These are phyloP conservation scores for Venturia pyrina DNA, from an alignment of 2,329 filamentous ascomycete species.

Conservation along the genomic window DNA sequence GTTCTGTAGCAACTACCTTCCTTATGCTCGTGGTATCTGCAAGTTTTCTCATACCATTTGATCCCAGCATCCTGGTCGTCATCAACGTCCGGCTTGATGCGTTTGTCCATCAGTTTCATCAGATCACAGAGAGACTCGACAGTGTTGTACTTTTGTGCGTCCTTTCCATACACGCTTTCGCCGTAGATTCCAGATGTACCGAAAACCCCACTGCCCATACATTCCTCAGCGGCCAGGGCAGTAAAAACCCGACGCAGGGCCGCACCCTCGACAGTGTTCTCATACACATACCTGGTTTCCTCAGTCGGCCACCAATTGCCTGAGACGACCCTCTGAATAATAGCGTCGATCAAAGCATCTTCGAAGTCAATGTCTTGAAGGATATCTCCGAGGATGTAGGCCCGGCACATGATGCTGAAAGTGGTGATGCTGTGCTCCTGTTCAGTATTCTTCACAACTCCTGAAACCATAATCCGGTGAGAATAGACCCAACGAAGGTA, in stretches of 20 bases:
- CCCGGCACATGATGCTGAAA: neutral
- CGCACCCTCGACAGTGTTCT: neutral
- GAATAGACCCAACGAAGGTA: constrained; percentile 18
- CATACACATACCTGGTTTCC: neutral
- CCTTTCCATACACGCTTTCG: neutral
- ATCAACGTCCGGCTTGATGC: neutral
- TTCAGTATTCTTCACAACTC: neutral
- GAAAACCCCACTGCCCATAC: neutral
- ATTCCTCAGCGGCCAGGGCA: neutral
- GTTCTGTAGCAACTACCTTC: neutral
- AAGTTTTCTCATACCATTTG: neutral
- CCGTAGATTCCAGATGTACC: neutral
- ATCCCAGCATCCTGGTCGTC: too few species aligned
- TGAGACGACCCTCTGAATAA: neutral
- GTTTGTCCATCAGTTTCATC: neutral
- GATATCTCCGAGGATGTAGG: constrained; percentile 11
- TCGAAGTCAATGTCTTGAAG: constrained; percentile 14
- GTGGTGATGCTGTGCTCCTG: neutral
- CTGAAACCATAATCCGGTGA: neutral
- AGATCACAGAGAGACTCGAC: neutral
- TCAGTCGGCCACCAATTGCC: neutral
- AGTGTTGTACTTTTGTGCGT: neutral
- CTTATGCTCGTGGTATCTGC: neutral
- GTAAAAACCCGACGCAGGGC: neutral
- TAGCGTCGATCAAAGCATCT: constrained; percentile 9